Evolutionary conservation across 228 moss, liverwort and hornwort genomes (phyloP), one percentile per base, ranked within the genome.

Genomic region (Sphagnum fallax): DNA sequence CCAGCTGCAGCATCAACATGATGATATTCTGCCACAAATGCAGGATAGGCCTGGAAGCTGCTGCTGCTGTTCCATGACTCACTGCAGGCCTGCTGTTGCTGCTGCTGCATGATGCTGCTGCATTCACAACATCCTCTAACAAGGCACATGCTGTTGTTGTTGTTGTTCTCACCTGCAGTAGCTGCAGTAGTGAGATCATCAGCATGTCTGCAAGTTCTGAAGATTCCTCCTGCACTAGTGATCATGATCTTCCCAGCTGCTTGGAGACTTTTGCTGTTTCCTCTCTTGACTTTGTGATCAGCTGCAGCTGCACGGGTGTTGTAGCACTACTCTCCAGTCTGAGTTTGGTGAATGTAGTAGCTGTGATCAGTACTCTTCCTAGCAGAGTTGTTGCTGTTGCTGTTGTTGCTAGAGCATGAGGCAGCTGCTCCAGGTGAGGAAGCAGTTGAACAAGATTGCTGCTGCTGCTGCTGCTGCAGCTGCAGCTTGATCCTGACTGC

Each of bases 81-180:
- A 32, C 32, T 32, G 32, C 32, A 32, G 32, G 32, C 32, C 32
- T 32, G 32, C 2, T 32, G 32, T 32, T 32, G 32, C 32, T 32
- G 32, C 32, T 32, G 32, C 32, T 32, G 32, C 32, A 32, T 32
- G 32, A 32, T 32, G 32, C 82, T 65, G 71, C 82, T 91, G 53
- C 92, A 92, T 69, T 95, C 90, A 52, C 90, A 77, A 77, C 92
- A 95, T 51, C 90, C 85, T 75, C 83, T 81, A 66, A 82, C 74
- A 53, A 76, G 14, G 63, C 87, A 79, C 65, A 86, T 57, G 48
- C 74, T 81, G 4, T 76, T 32, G 69, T 77, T 16, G 10, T 73
- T 80, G 65, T 82, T 14, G 69, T 52, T 62, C 50, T 51, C 49
- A 66, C 87, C 53, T 67, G 69, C 4, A 65, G 32, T 66, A n/a